Evolutionary conservation across 2,329 filamentous ascomycete species (phyloP).

Genomic region (Pestalotiopsis sp.): DNA sequence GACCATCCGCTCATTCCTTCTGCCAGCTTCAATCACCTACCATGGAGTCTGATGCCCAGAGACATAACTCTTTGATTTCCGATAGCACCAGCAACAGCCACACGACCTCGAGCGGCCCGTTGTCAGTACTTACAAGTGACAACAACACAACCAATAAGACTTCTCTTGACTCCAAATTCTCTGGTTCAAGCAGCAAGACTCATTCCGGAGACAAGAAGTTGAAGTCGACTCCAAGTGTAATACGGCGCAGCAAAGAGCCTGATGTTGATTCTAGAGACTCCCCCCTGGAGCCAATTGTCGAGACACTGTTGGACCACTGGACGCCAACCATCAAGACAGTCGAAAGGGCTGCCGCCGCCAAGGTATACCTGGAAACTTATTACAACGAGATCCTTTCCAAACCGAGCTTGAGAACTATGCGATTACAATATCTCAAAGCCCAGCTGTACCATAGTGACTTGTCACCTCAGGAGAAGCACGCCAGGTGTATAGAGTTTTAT

Average conservation of each 20-base stretch:
- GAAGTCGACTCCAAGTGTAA: constrained; percentile 23
- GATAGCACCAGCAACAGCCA: constrained; percentile 29
- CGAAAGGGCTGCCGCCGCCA: constrained; percentile 79
- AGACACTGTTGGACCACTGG: constrained; percentile 14
- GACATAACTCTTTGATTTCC: constrained; percentile 21
- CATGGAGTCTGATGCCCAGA: constrained; percentile 23
- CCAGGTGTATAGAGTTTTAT: constrained; percentile 61
- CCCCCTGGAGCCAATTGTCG: constrained; percentile 28
- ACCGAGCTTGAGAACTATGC: constrained; percentile 61
- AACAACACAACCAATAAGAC: constrained; percentile 39
- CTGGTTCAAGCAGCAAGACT: constrained; percentile 29
- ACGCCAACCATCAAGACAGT: constrained; percentile 59
- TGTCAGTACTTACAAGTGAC: constrained; percentile 26
- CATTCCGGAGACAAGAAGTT: constrained; percentile 31
- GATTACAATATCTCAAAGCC: constrained; percentile 64
- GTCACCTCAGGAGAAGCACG: constrained; percentile 56
- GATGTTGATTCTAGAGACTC: constrained; percentile 29
- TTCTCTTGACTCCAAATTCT: constrained; percentile 45
- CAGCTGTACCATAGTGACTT: constrained; percentile 61
- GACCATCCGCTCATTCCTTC: constrained; percentile 38
- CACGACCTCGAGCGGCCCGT: constrained; percentile 30
- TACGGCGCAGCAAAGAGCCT: constrained; percentile 26
- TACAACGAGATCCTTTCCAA: constrained; percentile 71
- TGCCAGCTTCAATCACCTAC: constrained; percentile 32
- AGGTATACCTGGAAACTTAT: constrained; percentile 83